Conservation (phyloP, 352 stramenopile species). For the Phytopythium sindhum region DNA sequence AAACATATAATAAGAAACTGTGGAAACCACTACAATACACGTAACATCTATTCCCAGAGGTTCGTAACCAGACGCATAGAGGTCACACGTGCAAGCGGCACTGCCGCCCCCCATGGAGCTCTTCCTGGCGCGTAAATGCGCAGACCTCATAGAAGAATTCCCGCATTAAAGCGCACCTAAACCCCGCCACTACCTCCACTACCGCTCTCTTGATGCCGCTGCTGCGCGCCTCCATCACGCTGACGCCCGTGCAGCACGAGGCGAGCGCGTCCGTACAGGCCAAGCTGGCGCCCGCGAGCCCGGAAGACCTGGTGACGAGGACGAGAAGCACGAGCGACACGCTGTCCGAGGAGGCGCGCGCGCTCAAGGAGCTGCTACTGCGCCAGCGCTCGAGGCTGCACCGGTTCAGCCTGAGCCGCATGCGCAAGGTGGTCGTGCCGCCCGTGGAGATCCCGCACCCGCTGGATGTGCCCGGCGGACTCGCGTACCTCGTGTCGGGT, state of each 20-base stretch:
- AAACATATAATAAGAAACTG: neutral
- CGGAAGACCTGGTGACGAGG: neutral
- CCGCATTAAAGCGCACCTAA: neutral
- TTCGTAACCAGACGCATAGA: constrained; percentile 1
- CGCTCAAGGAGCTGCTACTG: constrained; percentile 27
- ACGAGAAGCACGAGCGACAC: neutral
- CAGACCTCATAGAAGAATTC: neutral
- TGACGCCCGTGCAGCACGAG: neutral
- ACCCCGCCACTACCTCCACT: neutral
- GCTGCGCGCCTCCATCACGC: neutral
- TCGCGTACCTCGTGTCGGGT: constrained; percentile 42
- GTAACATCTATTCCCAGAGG: neutral
- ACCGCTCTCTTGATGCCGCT: neutral
- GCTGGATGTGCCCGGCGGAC: constrained; percentile 24
- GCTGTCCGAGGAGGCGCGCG: constrained; percentile 18
- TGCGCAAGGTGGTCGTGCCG: constrained; percentile 35
- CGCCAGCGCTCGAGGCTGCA: constrained; percentile 11
- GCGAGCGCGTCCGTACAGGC: neutral
- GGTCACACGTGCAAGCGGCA: neutral
- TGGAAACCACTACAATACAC: neutral
- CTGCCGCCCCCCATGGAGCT: no score
- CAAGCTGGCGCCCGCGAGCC: neutral
- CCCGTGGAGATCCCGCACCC: constrained; percentile 40
- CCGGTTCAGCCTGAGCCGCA: constrained; percentile 35
- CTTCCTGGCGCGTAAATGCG: neutral